Base-by-base conservation (phyloP, 768 basidiomycete species). In the Mycena capillaripes region DNA sequence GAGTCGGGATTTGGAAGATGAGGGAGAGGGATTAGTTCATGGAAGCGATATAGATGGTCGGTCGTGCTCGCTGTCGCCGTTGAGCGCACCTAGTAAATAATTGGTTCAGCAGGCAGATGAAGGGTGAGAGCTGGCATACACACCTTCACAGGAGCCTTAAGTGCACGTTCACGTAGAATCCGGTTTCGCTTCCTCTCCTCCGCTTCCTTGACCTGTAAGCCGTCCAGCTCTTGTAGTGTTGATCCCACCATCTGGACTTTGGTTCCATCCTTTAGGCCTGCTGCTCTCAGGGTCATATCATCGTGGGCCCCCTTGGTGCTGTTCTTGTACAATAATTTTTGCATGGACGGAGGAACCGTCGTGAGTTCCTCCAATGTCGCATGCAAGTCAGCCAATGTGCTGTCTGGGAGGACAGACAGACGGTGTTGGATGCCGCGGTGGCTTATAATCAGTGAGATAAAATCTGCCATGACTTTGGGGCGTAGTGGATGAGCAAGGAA, bases 261-360 rank as follows among this genome's bases (percentile, higher is more conserved):
- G 59, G 84, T 76, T 11, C 93, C 92, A 70, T 89, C 82, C 75
- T 87, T 91, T 46, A 95, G 77, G n/a, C 93, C 93, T 0, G 76
- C 88, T 80, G 77, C 77, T 4, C 16, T 80, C 75, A 84, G 76
- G 32, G 77, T 85, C 56, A 69, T 81, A 29, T 75, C 77, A 19
- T 79, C 75, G 46, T 76, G 73, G 21, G 79, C 56, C 0, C 79
- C 67, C 62, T 82, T 87, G 14, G 80, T 66, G 60, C 83, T 87
- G 84, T 92, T 94, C 78, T 90, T 93, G 82, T 87, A 92, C 11
- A 95, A 79, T 48, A 95, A 83, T 76, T 95, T 95, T 83, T 95
- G 93, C 46, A 91, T 81, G 4, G 85, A 78, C 4, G 89, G 86
- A 0, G 93, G 92, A 14, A 95, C 91, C 29, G 86, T 84, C 2